Base-by-base conservation (phyloP, 352 stramenopile genomes). In the Globisporangium canariense region DNA sequence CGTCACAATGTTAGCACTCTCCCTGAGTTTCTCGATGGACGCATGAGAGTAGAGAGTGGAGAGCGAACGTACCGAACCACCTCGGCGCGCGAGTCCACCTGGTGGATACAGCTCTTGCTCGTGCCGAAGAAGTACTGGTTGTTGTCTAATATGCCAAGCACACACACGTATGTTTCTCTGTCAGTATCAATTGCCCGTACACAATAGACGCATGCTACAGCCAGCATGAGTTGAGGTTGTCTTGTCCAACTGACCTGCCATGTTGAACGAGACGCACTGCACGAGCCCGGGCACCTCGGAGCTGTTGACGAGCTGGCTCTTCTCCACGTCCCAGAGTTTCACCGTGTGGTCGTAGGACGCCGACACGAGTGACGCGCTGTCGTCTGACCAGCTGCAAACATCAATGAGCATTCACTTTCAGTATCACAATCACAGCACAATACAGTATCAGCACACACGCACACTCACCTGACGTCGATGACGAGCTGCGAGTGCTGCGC, bases 321-420 rank as follows among this genome's bases (percentile, higher is more conserved):
- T 91, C 18, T 93, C 85, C 9, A 92, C 83, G 60, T 96, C 88
- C 88, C 88, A 96, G 54, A 89, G 78, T 70, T 96, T 96, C 9
- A 94, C 88, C 13, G 86, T 91, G 72, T 96, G 88, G 60, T 96
- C 88, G 70, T 96, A 94, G 30, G 83, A 93, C 47, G 73, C 88
- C 40, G 85, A 94, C 47, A 91, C 74, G 25, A 96, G 77, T 53
- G 71, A 76, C 16, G 77, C 60, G 62, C 81, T 92, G 64, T 96
- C 87, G 51, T 88, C 85, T 6, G 83, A 85, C 87, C 87, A 96
- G 52, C 78, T 78, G 20, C 8, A 57, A 55, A 34, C 20, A 54
- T 18, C 4, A 10, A 55, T 11, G 22, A 38, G 25, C 22, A 46
- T 46, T 22, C 16, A 20, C 20, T 14, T 25, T 55, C 22, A 55